These are phyloP conservation scores for Puccinia polysora DNA, from an alignment of 1,284 basidiomycete species.

Conservation along the genomic window DNA sequence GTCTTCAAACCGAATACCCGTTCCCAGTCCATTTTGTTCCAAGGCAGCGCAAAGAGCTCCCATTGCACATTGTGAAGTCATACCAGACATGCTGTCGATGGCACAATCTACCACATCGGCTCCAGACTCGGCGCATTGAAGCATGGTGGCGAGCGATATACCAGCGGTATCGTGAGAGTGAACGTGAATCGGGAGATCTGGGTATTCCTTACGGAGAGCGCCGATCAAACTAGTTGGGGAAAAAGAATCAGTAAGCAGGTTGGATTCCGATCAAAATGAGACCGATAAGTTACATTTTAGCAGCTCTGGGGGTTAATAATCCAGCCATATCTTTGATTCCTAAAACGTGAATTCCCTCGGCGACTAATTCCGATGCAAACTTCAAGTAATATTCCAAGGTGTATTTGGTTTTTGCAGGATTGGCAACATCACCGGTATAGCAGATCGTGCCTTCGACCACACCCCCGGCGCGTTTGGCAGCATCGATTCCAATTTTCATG, in stretches of 20 bases:
- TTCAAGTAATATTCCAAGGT: conserved; percentile 96
- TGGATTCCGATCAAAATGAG: background rate
- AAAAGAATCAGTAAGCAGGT: too few relatives aligned
- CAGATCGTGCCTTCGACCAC: conserved; percentile 96
- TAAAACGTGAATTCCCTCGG: conserved; percentile 93
- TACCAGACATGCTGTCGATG: conserved; percentile 97
- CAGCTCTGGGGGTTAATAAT: conserved; percentile 88
- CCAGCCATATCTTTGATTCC: conserved; percentile 99
- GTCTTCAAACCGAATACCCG: conserved; percentile 94
- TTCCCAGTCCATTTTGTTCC: conserved; percentile 90
- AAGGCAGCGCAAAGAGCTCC: conserved; percentile 89
- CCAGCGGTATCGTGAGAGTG: conserved; percentile 99
- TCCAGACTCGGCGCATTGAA: conserved; percentile 89
- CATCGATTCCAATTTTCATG: conserved; percentile 95
- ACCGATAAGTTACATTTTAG: conserved; percentile 64
- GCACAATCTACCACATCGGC: conserved; percentile 98
- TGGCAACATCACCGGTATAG: conserved; percentile 97
- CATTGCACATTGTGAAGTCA: conserved; percentile 98
- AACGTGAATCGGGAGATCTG: conserved; percentile 96
- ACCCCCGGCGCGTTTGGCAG: conserved; percentile 98
- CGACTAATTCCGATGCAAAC: conserved; percentile 87
- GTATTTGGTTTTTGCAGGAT: conserved; percentile 94
- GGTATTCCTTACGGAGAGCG: conserved; percentile 89
- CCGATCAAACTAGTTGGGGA: conserved; percentile 89
- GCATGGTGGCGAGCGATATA: conserved; percentile 93